Evolutionary conservation across 768 basidiomycete species (phyloP).

Genomic region (Galerina marginata): DNA sequence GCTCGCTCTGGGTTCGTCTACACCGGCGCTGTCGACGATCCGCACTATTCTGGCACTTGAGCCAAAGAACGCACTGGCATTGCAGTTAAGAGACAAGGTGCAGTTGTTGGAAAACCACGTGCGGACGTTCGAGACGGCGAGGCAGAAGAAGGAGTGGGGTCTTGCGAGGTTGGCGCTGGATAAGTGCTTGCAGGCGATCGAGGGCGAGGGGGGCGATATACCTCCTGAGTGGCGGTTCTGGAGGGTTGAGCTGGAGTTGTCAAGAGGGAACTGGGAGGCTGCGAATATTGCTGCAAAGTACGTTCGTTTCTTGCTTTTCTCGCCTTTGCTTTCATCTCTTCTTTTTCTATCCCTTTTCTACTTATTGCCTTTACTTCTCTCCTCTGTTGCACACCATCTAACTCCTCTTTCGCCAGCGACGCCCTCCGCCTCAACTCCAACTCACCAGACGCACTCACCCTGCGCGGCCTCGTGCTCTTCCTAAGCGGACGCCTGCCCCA

Average conservation of each 20-base stretch:
- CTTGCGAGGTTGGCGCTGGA: constrained; percentile 83
- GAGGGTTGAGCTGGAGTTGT: constrained; percentile 80
- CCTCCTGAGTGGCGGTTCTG: constrained; percentile 83
- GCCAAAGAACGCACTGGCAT: constrained; percentile 60
- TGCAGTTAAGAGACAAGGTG: constrained; percentile 66
- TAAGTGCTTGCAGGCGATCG: constrained; percentile 73
- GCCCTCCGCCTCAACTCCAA: constrained; percentile 73
- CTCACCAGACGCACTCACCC: constrained; percentile 78
- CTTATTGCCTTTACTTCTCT: not conserved
- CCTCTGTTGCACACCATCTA: not conserved
- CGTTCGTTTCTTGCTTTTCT: constrained; percentile 28
- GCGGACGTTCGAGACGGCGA: constrained; percentile 63
- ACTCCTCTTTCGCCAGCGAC: constrained; percentile 51
- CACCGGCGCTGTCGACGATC: constrained; percentile 69
- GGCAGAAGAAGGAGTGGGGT: constrained; percentile 70
- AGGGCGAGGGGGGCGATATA: constrained; percentile 75
- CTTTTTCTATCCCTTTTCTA: not conserved
- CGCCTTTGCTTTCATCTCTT: constrained; percentile 1
- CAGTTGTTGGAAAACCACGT: constrained; percentile 68
- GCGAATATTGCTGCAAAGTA: constrained; percentile 79
- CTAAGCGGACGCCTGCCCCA: constrained; percentile 71
- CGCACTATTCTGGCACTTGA: constrained; percentile 67
- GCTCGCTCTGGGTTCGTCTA: constrained; percentile 73
- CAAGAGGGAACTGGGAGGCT: constrained; percentile 72
- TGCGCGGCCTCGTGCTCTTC: constrained; percentile 84